Base-by-base conservation (phyloP, 2,329 filamentous ascomycete genomes). In the Colletotrichum horii region DNA sequence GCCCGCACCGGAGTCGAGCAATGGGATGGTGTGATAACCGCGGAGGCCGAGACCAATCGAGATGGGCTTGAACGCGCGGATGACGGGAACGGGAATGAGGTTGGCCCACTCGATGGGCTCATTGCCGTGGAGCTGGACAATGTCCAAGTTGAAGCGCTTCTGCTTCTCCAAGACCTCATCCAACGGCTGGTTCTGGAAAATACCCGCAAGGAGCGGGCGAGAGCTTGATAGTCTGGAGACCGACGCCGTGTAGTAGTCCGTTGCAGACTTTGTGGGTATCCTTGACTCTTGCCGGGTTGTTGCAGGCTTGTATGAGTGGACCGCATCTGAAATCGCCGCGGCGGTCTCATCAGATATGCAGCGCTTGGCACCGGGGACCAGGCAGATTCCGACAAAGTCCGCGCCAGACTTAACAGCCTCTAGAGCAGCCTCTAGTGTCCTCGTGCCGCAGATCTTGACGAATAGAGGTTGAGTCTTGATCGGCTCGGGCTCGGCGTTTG, bases 361-460 rank as follows among this genome's bases (percentile, higher is more conserved):
- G 70, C 97, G 93, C 82, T 94, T 96, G 22, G 94, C 91, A 8
- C 94, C 93, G 38, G 94, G 92, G 8, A 97, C 97, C 15, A 98
- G 88, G 73, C 98, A 98, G 80, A 99, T 98, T 77, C 97, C 97
- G 67, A 99, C 92, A 78, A 98, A 88, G 84, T 99, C 96, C 36
- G 97, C 97, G 30, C 96, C 96, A 52, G 95, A 93, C 81, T 96
- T 92, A 62, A 97, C 92, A 19, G 97, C 97, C 77, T 92, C 91
- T 71, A 91, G 88, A 8, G 97, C 97, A 19, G 93, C 95, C 81
- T 97, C 95, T 12, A 93, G 89, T 75, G 92, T 95, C 74, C 96
- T 91, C 11, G 96, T 98, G 8, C 97, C 97, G 83, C 97, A 99
- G 28, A 99, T 98, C 87, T 99, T 99, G 78, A 98, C 96, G 34